Evolutionary conservation across 2,329 filamentous ascomycete genomes (phyloP), one percentile per base, ranked within the genome.

Genomic region (Penicillium sp.): DNA sequence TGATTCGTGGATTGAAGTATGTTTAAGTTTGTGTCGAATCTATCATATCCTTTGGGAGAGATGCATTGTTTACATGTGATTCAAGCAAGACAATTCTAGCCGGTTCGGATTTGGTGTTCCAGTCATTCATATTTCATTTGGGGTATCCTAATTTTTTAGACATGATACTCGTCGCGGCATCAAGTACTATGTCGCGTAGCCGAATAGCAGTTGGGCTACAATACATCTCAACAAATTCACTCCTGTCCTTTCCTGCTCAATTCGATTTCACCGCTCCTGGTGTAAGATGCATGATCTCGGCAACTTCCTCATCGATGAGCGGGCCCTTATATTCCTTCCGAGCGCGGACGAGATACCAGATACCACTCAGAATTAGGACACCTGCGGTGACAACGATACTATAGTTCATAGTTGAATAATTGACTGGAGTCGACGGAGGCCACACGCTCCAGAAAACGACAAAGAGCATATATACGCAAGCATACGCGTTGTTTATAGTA

Each of bases 371-470:
- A 1, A 80, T 63, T 4, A 78, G 60, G 0, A 78, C 72, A 0
- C 66, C 69, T 0, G 72, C 76, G 16, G 78, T 80, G 0, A 82
- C 74, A 2, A 83, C 61, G 9, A 80, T 68, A 22, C 74, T 78
- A 61, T 77, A 83, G 65, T 84, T 84, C 75, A 81, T 79, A 13
- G 70, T 77, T 0, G 69, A 65, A 0, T 74, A 65, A 4, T 69
- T 67, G 0, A 73, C 65, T 1, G 67, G 69, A 0, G 65, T 72
- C 3, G 58, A 63, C 2, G 76, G 74, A 68, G 78, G 78, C 78
- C 78, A 81, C 47, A 85, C 82, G 22, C 76, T 79, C 76, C 82
- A 86, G 69, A 87, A 85, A 11, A 83, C 77, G 2, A 85, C 74
- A 42, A 86, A 79, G 1, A 81, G 56, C 66, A 82, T 78, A 63